Evolutionary conservation across 1,139 yeast species (phyloP), one percentile per base, ranked within the genome.

Genomic region (Debaryomyces singareniensis): DNA sequence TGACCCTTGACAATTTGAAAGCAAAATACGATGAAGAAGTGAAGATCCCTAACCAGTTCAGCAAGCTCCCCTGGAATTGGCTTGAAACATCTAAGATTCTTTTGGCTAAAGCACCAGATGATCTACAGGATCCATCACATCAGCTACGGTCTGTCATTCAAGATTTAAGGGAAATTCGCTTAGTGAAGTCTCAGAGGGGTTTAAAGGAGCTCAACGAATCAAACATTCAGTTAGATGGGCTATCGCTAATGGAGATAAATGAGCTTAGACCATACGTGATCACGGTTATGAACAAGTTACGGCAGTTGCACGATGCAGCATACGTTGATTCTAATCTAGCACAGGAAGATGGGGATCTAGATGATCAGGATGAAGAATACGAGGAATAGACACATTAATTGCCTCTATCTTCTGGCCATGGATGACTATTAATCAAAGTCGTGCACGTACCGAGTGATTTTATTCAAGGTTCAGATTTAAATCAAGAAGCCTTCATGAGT

Each of bases 61-160:
- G 89, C 29, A 62, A 68, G 10, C 57, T 91, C 26, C 97, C 97
- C 0, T 76, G 80, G 75, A 76, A 79, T 49, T 91, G 98, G 98
- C 61, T 89, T 15, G 95, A 89, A 32, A 51, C 80, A 1, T 74
- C 91, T 11, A 83, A 81, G 42, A 66, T 81, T 14, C 54, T 87
- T 31, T 64, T 89, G 20, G 67, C 71, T 7, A 60, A 61, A 32
- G 95, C 95, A 1, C 45, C 80, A 0, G 95, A 85, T 45, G 96
- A 87, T 53, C 60, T 86, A 34, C 58, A 64, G 13, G 86, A 79
- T 35, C 78, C 86, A 5, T 61, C 77, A 2, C 78, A 77, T 42
- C 72, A 65, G 31, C 61, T 86, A 27, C 55, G 93, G 27, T 72
- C 89, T 12, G 53, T 78, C 10, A 58, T 91, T 4, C 95, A 89